These are phyloP conservation scores for Macrophomina tecta DNA, from an alignment of 2,329 filamentous ascomycete genomes.

Conservation along the genomic window DNA sequence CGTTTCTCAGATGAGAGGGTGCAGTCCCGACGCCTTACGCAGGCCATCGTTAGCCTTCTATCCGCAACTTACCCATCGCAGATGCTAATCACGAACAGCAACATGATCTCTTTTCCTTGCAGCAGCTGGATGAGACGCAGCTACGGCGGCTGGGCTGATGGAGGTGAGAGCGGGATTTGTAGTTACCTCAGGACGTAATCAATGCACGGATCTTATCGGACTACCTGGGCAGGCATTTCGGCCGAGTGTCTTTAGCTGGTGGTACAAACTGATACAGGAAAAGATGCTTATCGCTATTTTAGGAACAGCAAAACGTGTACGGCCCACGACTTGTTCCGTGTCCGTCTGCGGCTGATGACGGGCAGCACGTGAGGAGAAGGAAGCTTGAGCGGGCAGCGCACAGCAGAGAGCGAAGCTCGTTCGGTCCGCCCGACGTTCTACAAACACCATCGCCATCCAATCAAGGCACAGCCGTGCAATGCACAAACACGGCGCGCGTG, in stretches of 20 bases:
- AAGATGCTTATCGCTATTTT: conserved; percentile 8
- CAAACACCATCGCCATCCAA: neutral
- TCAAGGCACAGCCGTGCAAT: neutral
- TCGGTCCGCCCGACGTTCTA: conserved; percentile 8
- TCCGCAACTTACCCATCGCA: neutral
- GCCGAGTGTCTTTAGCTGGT: neutral
- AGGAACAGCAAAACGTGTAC: neutral
- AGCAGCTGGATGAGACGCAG: neutral
- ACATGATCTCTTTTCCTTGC: neutral
- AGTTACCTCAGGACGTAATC: neutral
- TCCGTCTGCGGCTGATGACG: neutral
- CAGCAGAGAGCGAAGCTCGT: neutral
- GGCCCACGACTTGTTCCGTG: neutral
- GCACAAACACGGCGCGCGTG: neutral
- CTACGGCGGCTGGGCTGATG: neutral
- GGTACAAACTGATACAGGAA: neutral
- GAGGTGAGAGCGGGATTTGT: neutral
- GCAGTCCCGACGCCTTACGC: neutral
- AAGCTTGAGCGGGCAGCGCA: neutral
- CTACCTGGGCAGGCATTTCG: neutral
- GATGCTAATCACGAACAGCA: neutral
- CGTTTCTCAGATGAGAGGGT: neutral
- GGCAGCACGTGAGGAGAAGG: conserved; percentile 13
- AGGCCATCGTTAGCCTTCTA: neutral
- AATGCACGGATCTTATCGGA: neutral